These are phyloP conservation scores for Stropharia rugosoannulata DNA, from an alignment of 768 basidiomycete species.

Conservation along the genomic window DNA sequence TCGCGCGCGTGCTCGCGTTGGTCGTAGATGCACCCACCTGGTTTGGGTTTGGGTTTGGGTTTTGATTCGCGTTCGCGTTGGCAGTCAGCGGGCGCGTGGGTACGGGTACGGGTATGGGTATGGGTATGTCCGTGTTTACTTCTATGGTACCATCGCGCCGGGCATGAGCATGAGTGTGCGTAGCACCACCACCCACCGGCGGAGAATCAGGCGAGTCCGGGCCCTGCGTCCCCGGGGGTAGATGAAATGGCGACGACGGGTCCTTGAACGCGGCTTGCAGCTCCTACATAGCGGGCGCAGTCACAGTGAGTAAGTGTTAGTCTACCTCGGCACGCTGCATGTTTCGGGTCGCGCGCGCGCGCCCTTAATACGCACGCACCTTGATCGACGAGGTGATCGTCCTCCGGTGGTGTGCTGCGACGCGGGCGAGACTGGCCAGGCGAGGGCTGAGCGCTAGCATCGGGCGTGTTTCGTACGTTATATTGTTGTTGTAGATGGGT, in stretches of 20 bases:
- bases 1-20: no score
- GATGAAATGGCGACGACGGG: slow-evolving; percentile 63
- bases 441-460: neutral
- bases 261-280: slow-evolving; percentile 63
- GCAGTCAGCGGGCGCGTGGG: no score
- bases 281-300: slow-evolving; percentile 35
- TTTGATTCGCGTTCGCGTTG: no score
- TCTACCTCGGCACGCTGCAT: no score
- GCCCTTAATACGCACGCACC: slow-evolving; percentile 5
- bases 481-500: neutral
- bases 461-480: no score
- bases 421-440: neutral
- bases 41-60: no score
- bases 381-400: slow-evolving; percentile 15
- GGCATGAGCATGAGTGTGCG: no score
- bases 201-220: slow-evolving; percentile 58
- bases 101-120: no score
- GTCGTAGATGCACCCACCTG: no score
- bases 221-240: slow-evolving; percentile 57
- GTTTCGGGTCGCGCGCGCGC: neutral
- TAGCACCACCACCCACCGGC: slow-evolving; percentile 3
- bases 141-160: no score
- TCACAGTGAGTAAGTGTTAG: no score
- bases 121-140: no score
- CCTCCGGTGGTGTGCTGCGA: neutral